Conservation (phyloP, 139 green algal genomes). For the Picochlorum costavermella region DNA sequence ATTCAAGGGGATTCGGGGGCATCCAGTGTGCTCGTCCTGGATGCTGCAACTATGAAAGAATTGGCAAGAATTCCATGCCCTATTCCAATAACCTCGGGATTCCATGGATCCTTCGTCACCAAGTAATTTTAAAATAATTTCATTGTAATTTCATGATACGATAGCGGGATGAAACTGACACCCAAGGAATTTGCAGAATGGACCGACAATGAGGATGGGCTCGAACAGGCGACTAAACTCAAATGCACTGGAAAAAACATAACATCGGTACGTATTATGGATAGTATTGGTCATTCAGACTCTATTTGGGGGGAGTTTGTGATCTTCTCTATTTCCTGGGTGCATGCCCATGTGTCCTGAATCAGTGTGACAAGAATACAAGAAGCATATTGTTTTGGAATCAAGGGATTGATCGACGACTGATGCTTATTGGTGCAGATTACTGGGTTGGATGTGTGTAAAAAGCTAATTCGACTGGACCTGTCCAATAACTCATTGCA, state of each 20-base stretch:
- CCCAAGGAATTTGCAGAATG: slow-evolving; percentile 1
- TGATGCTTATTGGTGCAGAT: slow-evolving; percentile 5
- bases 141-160: background rate
- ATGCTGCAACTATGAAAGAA: slow-evolving; percentile 49
- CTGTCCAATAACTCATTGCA: slow-evolving; percentile 18
- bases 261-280: background rate
- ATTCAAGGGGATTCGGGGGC: slow-evolving; percentile 31
- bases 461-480: slow-evolving; percentile 13
- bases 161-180: slow-evolving; percentile 8
- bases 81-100: slow-evolving; percentile 48
- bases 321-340: too few relatives aligned
- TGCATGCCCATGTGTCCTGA: too few relatives aligned
- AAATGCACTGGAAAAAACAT: slow-evolving; percentile 10
- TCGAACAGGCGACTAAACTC: slow-evolving; percentile 1
- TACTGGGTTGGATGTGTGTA: slow-evolving; percentile 16
- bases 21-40: slow-evolving; percentile 56
- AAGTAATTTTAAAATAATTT: background rate
- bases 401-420: too few relatives aligned
- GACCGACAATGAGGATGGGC: background rate
- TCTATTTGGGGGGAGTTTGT: too few relatives aligned
- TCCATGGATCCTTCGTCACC: slow-evolving; percentile 45
- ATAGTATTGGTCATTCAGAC: background rate
- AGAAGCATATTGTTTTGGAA: too few relatives aligned
- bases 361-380: too few relatives aligned
- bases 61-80: slow-evolving; percentile 49